Base-by-base conservation (phyloP, 441 rosid species). In the Geranium incanum region DNA sequence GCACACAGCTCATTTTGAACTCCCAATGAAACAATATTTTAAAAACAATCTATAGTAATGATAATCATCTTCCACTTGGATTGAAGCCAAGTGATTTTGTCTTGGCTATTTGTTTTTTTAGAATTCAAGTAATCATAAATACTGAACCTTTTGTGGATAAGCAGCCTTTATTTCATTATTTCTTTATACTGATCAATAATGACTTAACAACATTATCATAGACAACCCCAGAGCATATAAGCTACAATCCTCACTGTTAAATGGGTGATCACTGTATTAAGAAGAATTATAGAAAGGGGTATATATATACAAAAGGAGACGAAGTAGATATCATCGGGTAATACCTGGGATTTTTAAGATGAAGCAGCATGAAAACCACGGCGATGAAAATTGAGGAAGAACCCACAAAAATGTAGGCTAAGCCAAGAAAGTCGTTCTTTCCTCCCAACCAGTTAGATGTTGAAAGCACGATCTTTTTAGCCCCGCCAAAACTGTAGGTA, bases 391-490 rank as follows among this genome's bases (percentile, higher is more conserved):
- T 77, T 36, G 88, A 85, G 70, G 84, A 85, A 68, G 85, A 78
- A 69, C 96, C 96, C 68, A 90, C 80, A 45, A 84, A 83, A 64
- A 92, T 11, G 80, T 84, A 92, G 55, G 96, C 83, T 75, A 80
- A 63, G 13, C 95, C 95, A 37, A 88, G 88, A 71, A 93, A 93
- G 81, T 89, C 91, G 21, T 89, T 90, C 81, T 81, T 89, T 73
- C 97, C 92, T 23, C 98, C 95, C 77, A 93, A 73, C 93, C 95
- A 89, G 80, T 81, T 85, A 66, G 95, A 77, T 57, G 92, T 90
- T 66, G 92, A 87, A 62, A 90, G 89, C 69, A 88, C 84, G 66
- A 90, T 82, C 83, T 83, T 89, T 86, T 89, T 90, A 73, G 86
- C 85, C 68, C 98, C 97, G 3, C 88, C 85, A 76, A 90, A 89